Evolutionary conservation across 2,329 filamentous ascomycete genomes (phyloP).

Genomic region (Apiospora malaysiana): DNA sequence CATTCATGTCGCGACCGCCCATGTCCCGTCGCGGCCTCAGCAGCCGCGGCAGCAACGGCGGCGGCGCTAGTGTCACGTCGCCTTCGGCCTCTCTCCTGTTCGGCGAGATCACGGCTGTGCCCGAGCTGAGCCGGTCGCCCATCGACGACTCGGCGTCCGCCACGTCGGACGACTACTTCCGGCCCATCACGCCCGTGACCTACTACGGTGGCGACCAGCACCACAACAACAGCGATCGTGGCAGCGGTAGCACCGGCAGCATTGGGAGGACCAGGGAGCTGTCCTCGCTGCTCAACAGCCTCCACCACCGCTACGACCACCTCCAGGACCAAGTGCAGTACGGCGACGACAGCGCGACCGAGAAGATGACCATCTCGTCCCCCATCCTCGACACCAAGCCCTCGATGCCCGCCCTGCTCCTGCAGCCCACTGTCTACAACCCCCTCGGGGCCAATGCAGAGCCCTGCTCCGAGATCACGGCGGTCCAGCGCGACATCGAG

Average conservation of each 20-base stretch:
- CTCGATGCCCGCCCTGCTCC: conserved; percentile 53
- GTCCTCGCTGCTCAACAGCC: conserved; percentile 13
- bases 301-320: conserved; percentile 11
- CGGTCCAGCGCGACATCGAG: conserved; percentile 63
- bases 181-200: conserved; percentile 34
- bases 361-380: conserved; percentile 45
- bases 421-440: conserved; percentile 64
- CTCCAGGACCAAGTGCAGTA: conserved; percentile 33
- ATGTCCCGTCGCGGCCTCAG: background rate
- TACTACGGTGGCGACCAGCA: background rate
- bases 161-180: conserved; percentile 40
- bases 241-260: conserved; percentile 6
- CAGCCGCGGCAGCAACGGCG: conserved; percentile 1
- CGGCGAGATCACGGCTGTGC: conserved; percentile 37
- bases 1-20: background rate
- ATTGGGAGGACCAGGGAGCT: conserved; percentile 21
- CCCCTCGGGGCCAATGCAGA: conserved; percentile 38
- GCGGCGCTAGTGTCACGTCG: conserved; percentile 22
- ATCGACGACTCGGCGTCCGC: conserved; percentile 33
- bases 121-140: conserved; percentile 40
- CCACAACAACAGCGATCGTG: conserved; percentile 7
- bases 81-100: conserved; percentile 34
- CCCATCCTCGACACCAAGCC: conserved; percentile 57
- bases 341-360: background rate
- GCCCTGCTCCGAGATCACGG: conserved; percentile 55